phyloP scores from a whole-genome alignment of 768 basidiomycete species.

The Gymnopilus dilepis region DNA sequence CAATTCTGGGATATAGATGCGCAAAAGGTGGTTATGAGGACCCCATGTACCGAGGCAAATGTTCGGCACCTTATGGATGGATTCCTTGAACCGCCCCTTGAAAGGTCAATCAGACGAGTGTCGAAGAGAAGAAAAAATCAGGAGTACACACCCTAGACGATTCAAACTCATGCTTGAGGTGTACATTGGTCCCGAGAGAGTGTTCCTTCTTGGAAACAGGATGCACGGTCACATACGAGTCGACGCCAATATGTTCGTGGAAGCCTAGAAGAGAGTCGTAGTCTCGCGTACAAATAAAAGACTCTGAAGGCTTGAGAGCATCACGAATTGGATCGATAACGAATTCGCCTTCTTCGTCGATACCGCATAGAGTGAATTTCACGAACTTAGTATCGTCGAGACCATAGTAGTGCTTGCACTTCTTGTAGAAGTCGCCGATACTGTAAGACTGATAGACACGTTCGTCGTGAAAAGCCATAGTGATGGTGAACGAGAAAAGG shows the following conservation, averaged over 20 bases:
- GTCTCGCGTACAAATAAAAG: constrained; percentile 9
- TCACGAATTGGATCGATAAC: constrained; percentile 21
- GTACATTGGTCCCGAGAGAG: constrained; percentile 23
- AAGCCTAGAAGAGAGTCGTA: constrained; percentile 29
- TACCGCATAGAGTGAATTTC: constrained; percentile 22
- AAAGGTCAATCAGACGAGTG: not conserved
- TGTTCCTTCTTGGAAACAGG: constrained; percentile 20
- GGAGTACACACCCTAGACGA: constrained; percentile 6
- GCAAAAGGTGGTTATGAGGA: constrained; percentile 14
- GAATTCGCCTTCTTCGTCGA: constrained; percentile 5
- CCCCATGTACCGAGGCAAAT: constrained; percentile 26
- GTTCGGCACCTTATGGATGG: constrained; percentile 29
- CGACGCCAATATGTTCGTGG: constrained; percentile 11
- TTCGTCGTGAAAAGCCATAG: not conserved
- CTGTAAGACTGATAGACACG: not conserved
- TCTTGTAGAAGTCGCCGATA: not conserved
- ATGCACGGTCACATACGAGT: constrained; percentile 9
- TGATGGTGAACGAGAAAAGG: not conserved
- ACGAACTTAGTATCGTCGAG: constrained; percentile 7
- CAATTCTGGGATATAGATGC: constrained; percentile 29
- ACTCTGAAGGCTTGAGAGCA: not conserved
- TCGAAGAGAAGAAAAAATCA: not conserved
- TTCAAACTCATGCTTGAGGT: constrained; percentile 18
- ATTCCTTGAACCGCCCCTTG: constrained; percentile 3
- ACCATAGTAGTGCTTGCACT: not conserved